A percentile compares a stretch with the other conserved stretches of the same genome.
These are phyloP conservation scores for Phytophthora citrophthora DNA, from an alignment of 352 stramenopile genomes.

Conservation along the genomic window DNA sequence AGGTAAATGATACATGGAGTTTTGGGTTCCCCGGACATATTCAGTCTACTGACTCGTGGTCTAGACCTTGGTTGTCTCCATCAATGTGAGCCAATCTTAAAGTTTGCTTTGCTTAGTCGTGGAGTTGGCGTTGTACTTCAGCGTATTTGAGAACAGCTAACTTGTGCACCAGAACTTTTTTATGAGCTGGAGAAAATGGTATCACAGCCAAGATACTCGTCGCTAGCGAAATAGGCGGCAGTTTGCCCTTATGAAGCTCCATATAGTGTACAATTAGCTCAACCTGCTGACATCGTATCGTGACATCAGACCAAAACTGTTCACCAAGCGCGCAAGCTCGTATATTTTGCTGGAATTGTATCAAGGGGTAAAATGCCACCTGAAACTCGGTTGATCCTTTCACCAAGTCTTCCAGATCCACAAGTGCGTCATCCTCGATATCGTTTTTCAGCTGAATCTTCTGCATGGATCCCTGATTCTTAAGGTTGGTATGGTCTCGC, in stretches of 20 bases:
- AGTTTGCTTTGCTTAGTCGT: conserved; percentile 18
- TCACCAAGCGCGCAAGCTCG: conserved; percentile 53
- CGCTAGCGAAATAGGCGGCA: conserved; percentile 46
- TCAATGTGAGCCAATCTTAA: conserved; percentile 1
- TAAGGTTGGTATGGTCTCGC: conserved; percentile 11
- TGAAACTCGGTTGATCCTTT: conserved; percentile 66
- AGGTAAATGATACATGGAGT: conserved; percentile 2
- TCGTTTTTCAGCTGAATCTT: conserved; percentile 7
- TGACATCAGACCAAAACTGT: conserved; percentile 48
- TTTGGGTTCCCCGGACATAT: neutral
- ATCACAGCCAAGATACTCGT: conserved; percentile 38
- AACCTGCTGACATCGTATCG: conserved; percentile 46
- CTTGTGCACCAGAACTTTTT: conserved; percentile 25
- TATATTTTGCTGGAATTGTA: conserved; percentile 72
- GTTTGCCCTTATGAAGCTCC: conserved; percentile 53
- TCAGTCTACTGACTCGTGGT: neutral
- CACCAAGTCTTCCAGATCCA: conserved; percentile 63
- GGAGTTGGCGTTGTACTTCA: conserved; percentile 36
- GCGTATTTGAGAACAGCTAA: conserved; percentile 33
- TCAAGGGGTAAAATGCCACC: conserved; percentile 68
- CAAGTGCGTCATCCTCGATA: conserved; percentile 36
- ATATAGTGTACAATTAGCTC: conserved; percentile 69
- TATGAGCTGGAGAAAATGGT: conserved; percentile 45
- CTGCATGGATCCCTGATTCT: neutral
- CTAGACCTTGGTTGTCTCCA: conserved; percentile 18